A percentile compares a stretch with the other conserved stretches of the same genome.
phyloP scores from a whole-genome alignment of 495 filamentous ascomycete species.

The Daldinia bambusicola region DNA sequence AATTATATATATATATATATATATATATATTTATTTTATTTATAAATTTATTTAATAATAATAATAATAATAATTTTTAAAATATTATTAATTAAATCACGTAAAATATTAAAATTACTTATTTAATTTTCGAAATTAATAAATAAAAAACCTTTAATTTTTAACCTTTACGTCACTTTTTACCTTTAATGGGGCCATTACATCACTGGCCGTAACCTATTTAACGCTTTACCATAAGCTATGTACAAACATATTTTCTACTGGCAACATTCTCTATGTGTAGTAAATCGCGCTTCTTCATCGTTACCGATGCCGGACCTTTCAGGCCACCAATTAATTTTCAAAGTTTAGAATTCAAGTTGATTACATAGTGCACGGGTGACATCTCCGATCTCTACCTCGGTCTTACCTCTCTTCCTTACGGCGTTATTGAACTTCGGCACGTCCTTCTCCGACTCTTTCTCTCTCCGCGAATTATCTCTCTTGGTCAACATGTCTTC shows the following conservation, averaged over 20 bases:
- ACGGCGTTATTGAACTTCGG: neutral
- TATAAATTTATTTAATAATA: too few species aligned
- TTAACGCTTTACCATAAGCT: neutral
- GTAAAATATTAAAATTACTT: too few species aligned
- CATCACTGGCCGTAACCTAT: neutral
- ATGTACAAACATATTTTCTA: neutral
- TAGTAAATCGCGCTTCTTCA: slow-evolving; percentile 1
- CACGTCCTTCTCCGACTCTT: neutral
- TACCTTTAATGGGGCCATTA: neutral
- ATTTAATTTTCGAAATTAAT: too few species aligned
- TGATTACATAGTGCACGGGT: neutral
- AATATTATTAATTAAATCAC: too few species aligned
- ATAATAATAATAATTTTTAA: too few species aligned
- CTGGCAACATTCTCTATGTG: neutral
- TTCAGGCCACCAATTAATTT: neutral
- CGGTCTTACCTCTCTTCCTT: neutral
- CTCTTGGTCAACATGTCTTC: slow-evolving; percentile 1
- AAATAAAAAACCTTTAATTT: too few species aligned
- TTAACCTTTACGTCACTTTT: too few species aligned
- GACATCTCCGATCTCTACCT: neutral
- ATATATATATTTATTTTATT: too few species aligned
- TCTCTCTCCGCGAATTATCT: neutral
- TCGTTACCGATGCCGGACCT: neutral
- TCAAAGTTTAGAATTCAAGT: neutral
- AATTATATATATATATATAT: too few species aligned